Conservation (phyloP, 805 yeast genomes). For the Saturnispora silvae region DNA sequence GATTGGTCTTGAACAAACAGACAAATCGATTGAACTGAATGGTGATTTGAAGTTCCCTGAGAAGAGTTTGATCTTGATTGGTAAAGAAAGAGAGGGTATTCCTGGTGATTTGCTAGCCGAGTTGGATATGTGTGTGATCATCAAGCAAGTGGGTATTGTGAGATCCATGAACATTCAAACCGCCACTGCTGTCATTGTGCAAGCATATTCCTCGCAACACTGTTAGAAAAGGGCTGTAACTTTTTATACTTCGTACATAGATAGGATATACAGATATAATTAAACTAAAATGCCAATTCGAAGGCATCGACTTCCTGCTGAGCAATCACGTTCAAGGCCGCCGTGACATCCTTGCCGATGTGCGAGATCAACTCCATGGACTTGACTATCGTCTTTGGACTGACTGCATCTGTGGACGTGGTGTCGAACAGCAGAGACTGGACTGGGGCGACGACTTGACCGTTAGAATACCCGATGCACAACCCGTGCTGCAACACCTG, state of each 20-base stretch:
- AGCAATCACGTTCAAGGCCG: conserved; percentile 42
- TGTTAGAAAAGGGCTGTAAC: too few relatives aligned
- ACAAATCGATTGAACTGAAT: conserved; percentile 65
- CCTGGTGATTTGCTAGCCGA: conserved; percentile 78
- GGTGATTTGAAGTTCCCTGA: conserved; percentile 60
- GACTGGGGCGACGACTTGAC: conserved; percentile 63
- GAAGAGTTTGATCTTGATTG: conserved; percentile 68
- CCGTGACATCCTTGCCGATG: conserved; percentile 52
- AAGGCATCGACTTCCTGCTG: conserved; percentile 29
- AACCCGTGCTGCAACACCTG: conserved; percentile 81
- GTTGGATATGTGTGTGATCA: conserved; percentile 79
- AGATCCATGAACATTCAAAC: conserved; percentile 96
- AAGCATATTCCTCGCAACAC: conserved; percentile 72
- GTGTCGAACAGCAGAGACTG: conserved; percentile 52
- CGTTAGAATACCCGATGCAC: conserved; percentile 58
- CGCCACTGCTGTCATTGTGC: conserved; percentile 89
- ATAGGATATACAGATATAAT: background rate
- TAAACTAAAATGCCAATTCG: conserved; percentile 15
- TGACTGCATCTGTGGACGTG: conserved; percentile 45
- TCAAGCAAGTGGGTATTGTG: conserved; percentile 84
- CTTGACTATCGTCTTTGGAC: conserved; percentile 34
- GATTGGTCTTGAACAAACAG: conserved; percentile 90
- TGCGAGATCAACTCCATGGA: conserved; percentile 48
- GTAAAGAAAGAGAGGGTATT: conserved; percentile 84
- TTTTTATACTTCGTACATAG: background rate